Evolutionary conservation across 2,329 filamentous ascomycete genomes (phyloP).

Genomic region (Alternaria conjuncta): DNA sequence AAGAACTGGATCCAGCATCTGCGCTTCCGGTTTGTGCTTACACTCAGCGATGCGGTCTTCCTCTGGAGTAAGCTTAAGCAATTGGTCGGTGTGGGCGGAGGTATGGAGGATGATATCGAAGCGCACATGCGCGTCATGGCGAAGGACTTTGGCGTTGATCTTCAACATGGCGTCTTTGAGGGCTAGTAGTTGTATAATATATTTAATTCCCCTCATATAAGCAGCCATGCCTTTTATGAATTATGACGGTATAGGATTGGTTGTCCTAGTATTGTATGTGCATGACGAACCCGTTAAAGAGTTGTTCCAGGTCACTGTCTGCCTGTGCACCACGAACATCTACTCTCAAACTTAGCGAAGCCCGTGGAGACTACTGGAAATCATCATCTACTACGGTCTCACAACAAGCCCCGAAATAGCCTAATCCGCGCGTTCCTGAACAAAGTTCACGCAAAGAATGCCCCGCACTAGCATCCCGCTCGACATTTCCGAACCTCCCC

Average conservation of each 20-base stretch:
- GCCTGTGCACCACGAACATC: not conserved
- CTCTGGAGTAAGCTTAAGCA: conserved; percentile 81
- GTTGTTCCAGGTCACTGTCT: not conserved
- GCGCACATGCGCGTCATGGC: conserved; percentile 85
- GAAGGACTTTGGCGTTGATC: conserved; percentile 87
- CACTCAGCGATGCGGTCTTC: conserved; percentile 80
- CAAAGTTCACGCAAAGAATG: conserved; percentile 2
- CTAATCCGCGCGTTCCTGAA: not conserved
- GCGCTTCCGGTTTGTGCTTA: conserved; percentile 79
- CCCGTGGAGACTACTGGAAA: not conserved
- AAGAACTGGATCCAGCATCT: conserved; percentile 77
- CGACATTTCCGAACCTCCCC: conserved; percentile 17
- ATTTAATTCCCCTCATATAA: not conserved
- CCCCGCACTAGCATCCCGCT: conserved; percentile 1
- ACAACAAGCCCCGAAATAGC: conserved; percentile 6
- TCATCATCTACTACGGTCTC: not conserved
- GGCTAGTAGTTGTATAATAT: conserved; percentile 58
- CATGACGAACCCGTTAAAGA: not conserved
- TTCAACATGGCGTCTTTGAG: conserved; percentile 88
- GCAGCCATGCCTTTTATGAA: not conserved
- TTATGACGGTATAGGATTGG: not conserved
- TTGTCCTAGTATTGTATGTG: not conserved
- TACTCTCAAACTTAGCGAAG: not conserved
- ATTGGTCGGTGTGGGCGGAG: conserved; percentile 74
- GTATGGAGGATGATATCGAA: conserved; percentile 96